Evolutionary conservation across 305 asterid genomes (phyloP).

Genomic region (Caryopteris hybrid): DNA sequence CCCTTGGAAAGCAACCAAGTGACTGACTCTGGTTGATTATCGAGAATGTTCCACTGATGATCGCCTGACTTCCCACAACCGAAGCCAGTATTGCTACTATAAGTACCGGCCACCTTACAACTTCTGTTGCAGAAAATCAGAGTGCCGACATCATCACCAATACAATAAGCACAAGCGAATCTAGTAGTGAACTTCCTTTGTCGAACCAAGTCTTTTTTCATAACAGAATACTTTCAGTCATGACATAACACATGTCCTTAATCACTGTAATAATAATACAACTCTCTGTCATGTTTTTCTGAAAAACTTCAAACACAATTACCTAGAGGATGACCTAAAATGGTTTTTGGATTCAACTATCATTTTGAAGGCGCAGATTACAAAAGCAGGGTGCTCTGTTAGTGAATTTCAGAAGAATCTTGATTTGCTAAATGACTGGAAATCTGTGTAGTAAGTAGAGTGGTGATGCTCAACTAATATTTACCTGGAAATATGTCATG

Average conservation of each 20-base stretch:
- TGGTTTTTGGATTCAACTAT: neutral
- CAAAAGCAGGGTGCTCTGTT: neutral
- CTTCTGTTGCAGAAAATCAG: conserved; percentile 34
- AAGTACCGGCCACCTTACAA: conserved; percentile 90
- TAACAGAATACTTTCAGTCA: neutral
- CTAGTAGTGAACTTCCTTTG: too few species aligned
- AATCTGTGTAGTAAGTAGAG: too few species aligned
- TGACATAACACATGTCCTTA: neutral
- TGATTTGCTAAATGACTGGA: neutral
- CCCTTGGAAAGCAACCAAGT: conserved; percentile 96
- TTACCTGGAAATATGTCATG: too few species aligned
- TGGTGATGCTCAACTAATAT: too few species aligned
- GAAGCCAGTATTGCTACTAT: conserved; percentile 89
- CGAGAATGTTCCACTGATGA: conserved; percentile 95
- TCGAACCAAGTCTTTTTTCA: too few species aligned
- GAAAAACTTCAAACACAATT: neutral
- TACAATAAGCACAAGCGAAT: too few species aligned
- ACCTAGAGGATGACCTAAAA: neutral
- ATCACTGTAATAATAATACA: neutral
- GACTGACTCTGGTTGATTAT: conserved; percentile 95
- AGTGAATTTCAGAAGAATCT: neutral
- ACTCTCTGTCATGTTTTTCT: neutral
- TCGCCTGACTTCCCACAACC: conserved; percentile 96
- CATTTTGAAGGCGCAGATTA: too few species aligned
- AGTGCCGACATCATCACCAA: too few species aligned